Evolutionary conservation across 257 asterid genomes (phyloP).

Genomic region (Jaltomata sinuosa): DNA sequence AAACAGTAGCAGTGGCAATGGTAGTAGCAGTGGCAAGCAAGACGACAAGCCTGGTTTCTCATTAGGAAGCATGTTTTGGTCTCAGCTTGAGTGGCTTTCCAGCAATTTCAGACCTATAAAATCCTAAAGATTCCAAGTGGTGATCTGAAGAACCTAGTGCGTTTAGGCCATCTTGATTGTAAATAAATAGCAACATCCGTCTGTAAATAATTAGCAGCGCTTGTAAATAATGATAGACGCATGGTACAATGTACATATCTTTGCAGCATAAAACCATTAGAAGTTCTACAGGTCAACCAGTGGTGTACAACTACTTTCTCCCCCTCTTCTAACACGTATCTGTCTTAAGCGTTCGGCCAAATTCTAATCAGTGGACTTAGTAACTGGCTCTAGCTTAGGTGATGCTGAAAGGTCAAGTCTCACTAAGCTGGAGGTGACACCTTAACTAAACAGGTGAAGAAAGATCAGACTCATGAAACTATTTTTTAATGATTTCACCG

Average conservation of each 20-base stretch:
- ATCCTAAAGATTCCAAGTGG: conserved; percentile 16
- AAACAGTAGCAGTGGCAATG: conserved; percentile 1
- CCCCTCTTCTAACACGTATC: not conserved
- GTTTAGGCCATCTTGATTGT: not conserved
- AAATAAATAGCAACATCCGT: not conserved
- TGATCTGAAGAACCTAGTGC: not conserved
- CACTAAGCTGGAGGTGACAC: not conserved
- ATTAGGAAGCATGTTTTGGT: conserved; percentile 60
- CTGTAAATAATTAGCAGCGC: not conserved
- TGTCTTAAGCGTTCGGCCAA: not conserved
- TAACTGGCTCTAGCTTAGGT: not conserved
- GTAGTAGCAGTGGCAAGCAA: conserved; percentile 5
- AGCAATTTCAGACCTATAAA: conserved; percentile 51
- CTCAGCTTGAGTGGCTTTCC: conserved; percentile 62
- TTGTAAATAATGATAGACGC: not conserved
- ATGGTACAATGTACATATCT: not conserved
- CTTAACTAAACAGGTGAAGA: not conserved
- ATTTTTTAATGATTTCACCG: not conserved
- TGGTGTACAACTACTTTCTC: not conserved
- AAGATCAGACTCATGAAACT: not conserved
- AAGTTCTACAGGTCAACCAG: not conserved
- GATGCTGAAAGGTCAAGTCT: not conserved
- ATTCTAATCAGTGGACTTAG: not conserved
- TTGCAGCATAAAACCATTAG: not conserved
- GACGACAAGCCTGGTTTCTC: conserved; percentile 40